Conservation (phyloP, 23 red algal species). For the Gracilariopsis chorda region DNA sequence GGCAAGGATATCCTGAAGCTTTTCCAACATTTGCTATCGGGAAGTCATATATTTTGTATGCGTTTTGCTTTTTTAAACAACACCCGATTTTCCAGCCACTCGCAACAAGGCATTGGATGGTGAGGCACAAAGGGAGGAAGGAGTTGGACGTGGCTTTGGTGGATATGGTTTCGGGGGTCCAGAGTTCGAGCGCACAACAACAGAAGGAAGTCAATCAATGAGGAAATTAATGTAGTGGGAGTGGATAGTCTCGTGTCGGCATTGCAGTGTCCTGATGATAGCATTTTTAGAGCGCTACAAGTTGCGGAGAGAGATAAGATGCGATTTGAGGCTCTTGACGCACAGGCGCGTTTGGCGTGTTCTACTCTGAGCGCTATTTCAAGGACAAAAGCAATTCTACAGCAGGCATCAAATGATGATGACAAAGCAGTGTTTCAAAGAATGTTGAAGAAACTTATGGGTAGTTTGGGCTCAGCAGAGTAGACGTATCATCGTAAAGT, state of each 20-base stretch:
- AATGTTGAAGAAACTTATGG: constrained; percentile 12
- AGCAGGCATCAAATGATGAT: neutral
- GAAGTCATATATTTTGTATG: no score
- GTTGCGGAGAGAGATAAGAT: constrained; percentile 1
- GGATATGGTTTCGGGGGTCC: no score
- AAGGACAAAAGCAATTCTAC: neutral
- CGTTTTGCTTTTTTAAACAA: no score
- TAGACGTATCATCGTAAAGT: no score
- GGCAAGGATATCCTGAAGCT: no score
- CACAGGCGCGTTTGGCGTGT: neutral
- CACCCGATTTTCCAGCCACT: no score
- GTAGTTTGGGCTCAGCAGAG: neutral
- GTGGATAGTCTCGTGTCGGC: constrained; percentile 6
- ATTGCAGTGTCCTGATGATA: neutral
- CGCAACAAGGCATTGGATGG: no score
- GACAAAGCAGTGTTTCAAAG: neutral
- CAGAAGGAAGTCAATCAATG: neutral
- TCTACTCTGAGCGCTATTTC: neutral
- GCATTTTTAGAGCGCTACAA: neutral
- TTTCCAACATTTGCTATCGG: no score
- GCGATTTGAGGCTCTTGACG: constrained; percentile 5
- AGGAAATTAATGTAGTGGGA: constrained; percentile 21
- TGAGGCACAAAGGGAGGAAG: no score
- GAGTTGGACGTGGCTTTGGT: no score
- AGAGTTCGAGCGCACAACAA: neutral